Evolutionary conservation across 1,139 yeast genomes (phyloP).

Genomic region (Suhomyces yuchorum): DNA sequence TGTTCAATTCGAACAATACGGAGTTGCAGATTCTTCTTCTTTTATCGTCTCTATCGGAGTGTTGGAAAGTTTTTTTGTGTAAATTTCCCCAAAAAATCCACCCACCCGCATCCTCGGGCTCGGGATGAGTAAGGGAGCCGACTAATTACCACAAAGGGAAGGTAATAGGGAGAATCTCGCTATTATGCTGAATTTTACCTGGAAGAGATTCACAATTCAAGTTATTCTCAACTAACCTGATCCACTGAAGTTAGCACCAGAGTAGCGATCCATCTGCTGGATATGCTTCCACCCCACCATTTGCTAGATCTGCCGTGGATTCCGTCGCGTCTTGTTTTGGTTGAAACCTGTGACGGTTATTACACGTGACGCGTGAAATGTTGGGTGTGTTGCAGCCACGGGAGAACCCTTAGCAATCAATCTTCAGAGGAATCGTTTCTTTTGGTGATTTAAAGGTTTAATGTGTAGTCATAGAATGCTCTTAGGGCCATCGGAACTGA

Average conservation of each 20-base stretch:
- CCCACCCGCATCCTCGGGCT: constrained; percentile 11
- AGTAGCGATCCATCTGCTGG: too few species aligned
- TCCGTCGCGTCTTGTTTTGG: not conserved
- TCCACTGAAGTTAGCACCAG: too few species aligned
- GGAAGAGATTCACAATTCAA: not conserved
- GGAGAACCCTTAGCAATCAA: not conserved
- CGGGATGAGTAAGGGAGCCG: constrained; percentile 10
- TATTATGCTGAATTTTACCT: not conserved
- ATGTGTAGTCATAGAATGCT: too few species aligned
- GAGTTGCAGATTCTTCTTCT: not conserved
- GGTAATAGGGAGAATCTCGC: not conserved
- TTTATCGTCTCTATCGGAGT: constrained; percentile 10
- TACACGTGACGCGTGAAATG: constrained; percentile 5
- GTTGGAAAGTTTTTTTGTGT: constrained; percentile 15
- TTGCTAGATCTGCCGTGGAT: not conserved
- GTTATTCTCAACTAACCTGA: too few species aligned
- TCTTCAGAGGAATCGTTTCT: not conserved
- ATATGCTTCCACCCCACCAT: not conserved
- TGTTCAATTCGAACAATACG: not conserved
- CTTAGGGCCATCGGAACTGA: too few species aligned
- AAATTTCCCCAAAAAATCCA: constrained; percentile 9
- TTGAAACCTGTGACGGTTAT: not conserved
- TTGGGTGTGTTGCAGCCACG: constrained; percentile 5
- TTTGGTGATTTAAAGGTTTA: not conserved
- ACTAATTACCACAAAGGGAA: constrained; percentile 12